Evolutionary conservation across 345 rosid species (phyloP).

Genomic region (Hevea brasiliensis): DNA sequence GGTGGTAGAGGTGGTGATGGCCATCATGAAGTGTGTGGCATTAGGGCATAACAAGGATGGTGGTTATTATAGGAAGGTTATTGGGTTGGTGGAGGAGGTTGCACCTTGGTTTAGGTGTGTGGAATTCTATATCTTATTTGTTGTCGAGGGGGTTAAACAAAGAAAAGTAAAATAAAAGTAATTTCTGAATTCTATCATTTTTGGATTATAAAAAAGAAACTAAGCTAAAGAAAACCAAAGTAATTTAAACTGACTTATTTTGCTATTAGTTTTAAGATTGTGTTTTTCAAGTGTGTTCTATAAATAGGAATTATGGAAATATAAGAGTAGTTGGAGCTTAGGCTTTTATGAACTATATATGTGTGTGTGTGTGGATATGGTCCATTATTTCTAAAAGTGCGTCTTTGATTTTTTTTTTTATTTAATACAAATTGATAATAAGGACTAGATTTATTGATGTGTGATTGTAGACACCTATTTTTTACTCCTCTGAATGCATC

Average conservation of each 20-base stretch:
- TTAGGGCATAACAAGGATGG: conserved; percentile 41
- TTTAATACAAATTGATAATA: too few relatives aligned
- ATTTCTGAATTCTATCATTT: too few relatives aligned
- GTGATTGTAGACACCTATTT: too few relatives aligned
- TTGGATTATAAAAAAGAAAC: too few relatives aligned
- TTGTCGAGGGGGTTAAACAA: too few relatives aligned
- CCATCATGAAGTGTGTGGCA: conserved; percentile 51
- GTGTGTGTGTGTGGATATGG: too few relatives aligned
- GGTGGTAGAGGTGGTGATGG: conserved; percentile 52
- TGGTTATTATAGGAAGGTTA: conserved; percentile 37
- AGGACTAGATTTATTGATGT: too few relatives aligned
- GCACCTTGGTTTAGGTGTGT: conserved; percentile 68
- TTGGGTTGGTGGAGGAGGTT: conserved; percentile 60
- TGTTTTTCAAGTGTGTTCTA: neutral
- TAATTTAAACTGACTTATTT: neutral
- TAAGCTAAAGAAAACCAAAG: too few relatives aligned
- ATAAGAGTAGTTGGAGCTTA: neutral
- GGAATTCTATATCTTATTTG: neutral
- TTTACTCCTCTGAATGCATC: too few relatives aligned
- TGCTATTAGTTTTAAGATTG: neutral
- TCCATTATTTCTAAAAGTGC: too few relatives aligned
- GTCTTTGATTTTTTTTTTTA: too few relatives aligned
- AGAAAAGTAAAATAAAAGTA: neutral
- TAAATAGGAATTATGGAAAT: neutral
- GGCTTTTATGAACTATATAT: too few relatives aligned